Evolutionary conservation across 768 basidiomycete species (phyloP).

Genomic region (Ramaria rubella): DNA sequence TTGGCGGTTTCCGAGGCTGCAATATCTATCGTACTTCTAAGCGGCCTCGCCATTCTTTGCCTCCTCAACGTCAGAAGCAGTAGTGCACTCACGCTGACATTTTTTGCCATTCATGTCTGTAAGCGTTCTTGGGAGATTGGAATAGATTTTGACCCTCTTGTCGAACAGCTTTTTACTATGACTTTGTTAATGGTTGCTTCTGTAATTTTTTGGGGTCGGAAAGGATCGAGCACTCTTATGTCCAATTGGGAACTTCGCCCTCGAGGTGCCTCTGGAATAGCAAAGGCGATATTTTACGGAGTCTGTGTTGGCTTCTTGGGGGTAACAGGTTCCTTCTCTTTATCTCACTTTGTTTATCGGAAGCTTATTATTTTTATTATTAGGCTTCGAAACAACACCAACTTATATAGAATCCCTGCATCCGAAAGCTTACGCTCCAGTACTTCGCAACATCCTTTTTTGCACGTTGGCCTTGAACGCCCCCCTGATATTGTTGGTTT

Average conservation of each 20-base stretch:
- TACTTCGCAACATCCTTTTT: conserved; percentile 59
- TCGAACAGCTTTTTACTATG: conserved; percentile 10
- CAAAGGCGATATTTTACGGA: conserved; percentile 50
- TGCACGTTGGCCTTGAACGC: conserved; percentile 53
- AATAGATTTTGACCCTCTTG: neutral
- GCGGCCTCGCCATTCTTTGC: conserved; percentile 47
- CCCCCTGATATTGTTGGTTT: conserved; percentile 49
- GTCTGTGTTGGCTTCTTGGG: conserved; percentile 68
- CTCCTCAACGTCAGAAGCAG: conserved; percentile 58
- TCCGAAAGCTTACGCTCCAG: conserved; percentile 46
- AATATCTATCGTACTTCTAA: conserved; percentile 42
- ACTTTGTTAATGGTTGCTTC: conserved; percentile 46
- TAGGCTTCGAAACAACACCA: conserved; percentile 43
- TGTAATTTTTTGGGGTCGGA: conserved; percentile 42
- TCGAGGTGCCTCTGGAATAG: conserved; percentile 23
- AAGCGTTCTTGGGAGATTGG: conserved; percentile 6
- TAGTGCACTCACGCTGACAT: conserved; percentile 48
- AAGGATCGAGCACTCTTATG: conserved; percentile 41
- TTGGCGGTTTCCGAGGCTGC: conserved; percentile 45
- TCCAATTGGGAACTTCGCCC: conserved; percentile 47
- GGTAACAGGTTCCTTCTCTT: conserved; percentile 41
- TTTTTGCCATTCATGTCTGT: conserved; percentile 56
- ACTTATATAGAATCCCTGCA: conserved; percentile 60
- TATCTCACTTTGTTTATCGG: neutral
- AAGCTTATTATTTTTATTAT: conserved; percentile 13